These are phyloP conservation scores for Circinella umbellata DNA, from an alignment of 371 early-diverging fungal genomes.

Conservation along the genomic window DNA sequence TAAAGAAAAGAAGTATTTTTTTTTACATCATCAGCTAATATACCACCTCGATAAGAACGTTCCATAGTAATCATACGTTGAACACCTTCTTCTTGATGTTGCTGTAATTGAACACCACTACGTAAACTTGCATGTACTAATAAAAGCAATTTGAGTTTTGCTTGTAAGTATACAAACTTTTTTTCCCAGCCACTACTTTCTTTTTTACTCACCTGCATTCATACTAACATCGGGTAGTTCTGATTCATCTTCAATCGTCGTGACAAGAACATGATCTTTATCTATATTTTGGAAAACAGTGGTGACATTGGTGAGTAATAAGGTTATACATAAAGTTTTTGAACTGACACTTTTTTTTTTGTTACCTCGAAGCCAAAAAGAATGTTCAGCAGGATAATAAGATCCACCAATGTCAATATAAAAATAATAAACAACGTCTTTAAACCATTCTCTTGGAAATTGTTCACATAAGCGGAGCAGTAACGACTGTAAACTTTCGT, in stretches of 20 bases:
- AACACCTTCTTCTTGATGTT: constrained; percentile 48
- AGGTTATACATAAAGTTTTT: neutral
- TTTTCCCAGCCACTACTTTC: neutral
- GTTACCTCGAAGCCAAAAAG: constrained; percentile 44
- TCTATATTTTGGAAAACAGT: constrained; percentile 22
- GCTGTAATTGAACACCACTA: constrained; percentile 26
- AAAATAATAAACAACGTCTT: constrained; percentile 33
- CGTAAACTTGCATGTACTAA: constrained; percentile 44
- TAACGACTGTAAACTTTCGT: constrained; percentile 31
- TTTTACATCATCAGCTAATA: constrained; percentile 48
- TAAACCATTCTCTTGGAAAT: constrained; percentile 33
- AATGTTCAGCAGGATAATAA: constrained; percentile 38
- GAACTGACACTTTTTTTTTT: no score
- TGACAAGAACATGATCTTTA: constrained; percentile 40
- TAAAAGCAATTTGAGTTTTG: neutral
- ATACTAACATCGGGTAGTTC: constrained; percentile 37
- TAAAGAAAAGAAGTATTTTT: neutral
- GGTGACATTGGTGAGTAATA: neutral
- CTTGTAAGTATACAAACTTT: no score
- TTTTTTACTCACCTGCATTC: constrained; percentile 31
- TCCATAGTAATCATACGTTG: constrained; percentile 44
- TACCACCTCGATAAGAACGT: constrained; percentile 39
- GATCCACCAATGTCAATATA: constrained; percentile 47
- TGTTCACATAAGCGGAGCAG: constrained; percentile 28
- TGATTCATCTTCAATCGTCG: constrained; percentile 26